Conservation (phyloP, 1,284 basidiomycete genomes). For the Sporisorium graminicola region DNA sequence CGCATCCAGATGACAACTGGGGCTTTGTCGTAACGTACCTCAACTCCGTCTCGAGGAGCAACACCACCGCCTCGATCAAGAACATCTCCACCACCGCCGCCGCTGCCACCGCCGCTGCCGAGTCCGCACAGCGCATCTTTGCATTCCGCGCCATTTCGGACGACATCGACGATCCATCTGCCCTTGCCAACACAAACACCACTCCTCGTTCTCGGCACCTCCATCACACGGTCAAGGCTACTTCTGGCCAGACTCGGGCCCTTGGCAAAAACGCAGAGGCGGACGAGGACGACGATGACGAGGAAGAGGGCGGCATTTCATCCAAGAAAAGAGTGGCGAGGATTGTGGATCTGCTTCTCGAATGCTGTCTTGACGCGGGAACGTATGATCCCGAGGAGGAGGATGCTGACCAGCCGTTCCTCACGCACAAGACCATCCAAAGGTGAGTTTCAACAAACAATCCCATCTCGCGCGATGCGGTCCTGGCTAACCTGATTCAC, state of each 20-base stretch:
- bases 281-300: constrained; percentile 17
- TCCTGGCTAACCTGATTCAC: not conserved
- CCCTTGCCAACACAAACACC: not conserved
- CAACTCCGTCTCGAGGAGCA: constrained; percentile 35
- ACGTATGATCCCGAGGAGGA: constrained; percentile 40
- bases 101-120: constrained; percentile 7
- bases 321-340: constrained; percentile 82
- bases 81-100: constrained; percentile 41
- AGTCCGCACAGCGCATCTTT: constrained; percentile 35
- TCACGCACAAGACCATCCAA: constrained; percentile 58
- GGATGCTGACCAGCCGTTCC: constrained; percentile 24
- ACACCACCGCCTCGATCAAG: constrained; percentile 54
- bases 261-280: not conserved
- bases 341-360: constrained; percentile 83
- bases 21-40: constrained; percentile 59
- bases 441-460: constrained; percentile 19
- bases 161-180: constrained; percentile 34
- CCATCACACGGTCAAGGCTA: constrained; percentile 25
- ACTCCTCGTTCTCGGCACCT: constrained; percentile 33
- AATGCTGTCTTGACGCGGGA: constrained; percentile 72
- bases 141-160: constrained; percentile 62
- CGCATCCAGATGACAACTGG: constrained; percentile 63
- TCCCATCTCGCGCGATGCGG: not conserved
- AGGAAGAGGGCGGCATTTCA: constrained; percentile 18
- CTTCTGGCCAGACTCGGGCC: not conserved